Base-by-base conservation (phyloP, 2,329 filamentous ascomycete species). In the Chaetomiaceae sp. region DNA sequence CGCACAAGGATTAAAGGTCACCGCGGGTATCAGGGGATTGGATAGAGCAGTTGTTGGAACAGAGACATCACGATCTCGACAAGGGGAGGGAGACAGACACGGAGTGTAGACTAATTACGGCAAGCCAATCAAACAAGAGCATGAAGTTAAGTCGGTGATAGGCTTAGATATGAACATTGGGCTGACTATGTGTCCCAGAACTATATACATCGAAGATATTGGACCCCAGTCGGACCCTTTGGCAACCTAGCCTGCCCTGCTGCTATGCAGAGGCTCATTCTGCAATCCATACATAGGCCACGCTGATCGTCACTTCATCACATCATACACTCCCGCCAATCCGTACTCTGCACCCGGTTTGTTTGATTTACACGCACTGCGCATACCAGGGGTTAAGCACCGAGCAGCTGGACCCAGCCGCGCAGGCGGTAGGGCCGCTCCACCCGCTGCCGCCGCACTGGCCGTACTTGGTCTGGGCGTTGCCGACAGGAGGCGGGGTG, bases 381-480 rank as follows among this genome's bases (percentile, higher is more conserved):
- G 46, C 34, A 33, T 62, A 62, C 43, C 53, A 62, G 7, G 33
- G 16, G 40, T 62, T 62, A 5, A 57, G 29, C 23, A 50, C 48
- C 2, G 48, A 32, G 57, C 61, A 62, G 45, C 50, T 57, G 14
- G 59, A 57, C 13, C 59, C 59, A 9, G 56, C 29, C 4, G 46
- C 59, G 45, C 61, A 62, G n/a, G 36, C 53, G 7, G 61, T 62
- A 14, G 59, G 49, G 10, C 59, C 59, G 6, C 53, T 51, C 41
- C 43, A 62, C 10, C 59, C 61, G 29, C 16, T 59, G n/a, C 61
- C 61, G n/a, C 61, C 61, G 33, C 61, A 62, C 55, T 59, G 61
- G n/a, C 61, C 61, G 16, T 46, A 63, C 56, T 58, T 60, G 33
- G 52, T 53, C 54, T 60, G 58, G 7, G 38, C 27, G 20, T 42